Conservation (phyloP, 2,329 filamentous ascomycete species). For the Aspergillus phoenicis region DNA sequence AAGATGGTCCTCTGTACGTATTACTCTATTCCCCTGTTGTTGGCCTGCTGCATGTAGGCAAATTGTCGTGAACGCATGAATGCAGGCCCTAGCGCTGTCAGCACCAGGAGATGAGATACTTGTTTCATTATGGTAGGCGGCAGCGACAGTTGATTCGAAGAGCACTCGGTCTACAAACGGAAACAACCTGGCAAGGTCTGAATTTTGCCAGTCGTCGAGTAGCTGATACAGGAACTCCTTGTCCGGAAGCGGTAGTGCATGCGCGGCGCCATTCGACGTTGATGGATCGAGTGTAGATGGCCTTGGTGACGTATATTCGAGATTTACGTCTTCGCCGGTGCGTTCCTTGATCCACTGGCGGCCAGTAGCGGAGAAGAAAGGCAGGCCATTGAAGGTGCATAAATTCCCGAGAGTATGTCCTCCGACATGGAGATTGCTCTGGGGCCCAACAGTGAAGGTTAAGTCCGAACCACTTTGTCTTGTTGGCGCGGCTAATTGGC, state of each 20-base stretch:
- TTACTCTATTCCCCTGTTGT: neutral
- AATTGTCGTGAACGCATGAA: constrained; percentile 12
- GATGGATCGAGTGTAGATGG: neutral
- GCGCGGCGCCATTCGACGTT: neutral
- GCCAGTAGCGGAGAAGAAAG: constrained; percentile 6
- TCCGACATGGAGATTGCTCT: neutral
- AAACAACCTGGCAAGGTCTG: neutral
- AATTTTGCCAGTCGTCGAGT: neutral
- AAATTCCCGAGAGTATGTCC: neutral
- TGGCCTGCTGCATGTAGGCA: neutral
- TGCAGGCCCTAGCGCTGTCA: constrained; percentile 9
- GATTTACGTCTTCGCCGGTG: neutral
- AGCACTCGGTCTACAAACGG: constrained; percentile 1
- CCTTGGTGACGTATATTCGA: neutral
- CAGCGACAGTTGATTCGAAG: neutral
- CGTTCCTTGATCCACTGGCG: constrained; percentile 6
- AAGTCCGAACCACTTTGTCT: neutral
- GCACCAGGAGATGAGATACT: neutral
- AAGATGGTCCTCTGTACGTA: neutral
- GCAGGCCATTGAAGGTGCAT: constrained; percentile 2
- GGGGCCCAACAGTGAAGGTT: neutral
- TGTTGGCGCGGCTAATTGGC: neutral
- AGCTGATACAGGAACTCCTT: neutral
- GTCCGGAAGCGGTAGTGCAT: neutral
- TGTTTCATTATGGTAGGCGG: constrained; percentile 5